Percentiles rank a stretch among this genome's conserved stretches.
Evolutionary conservation across 2,329 filamentous ascomycete genomes (phyloP).

Genomic region (Knoxdaviesia proteae): DNA sequence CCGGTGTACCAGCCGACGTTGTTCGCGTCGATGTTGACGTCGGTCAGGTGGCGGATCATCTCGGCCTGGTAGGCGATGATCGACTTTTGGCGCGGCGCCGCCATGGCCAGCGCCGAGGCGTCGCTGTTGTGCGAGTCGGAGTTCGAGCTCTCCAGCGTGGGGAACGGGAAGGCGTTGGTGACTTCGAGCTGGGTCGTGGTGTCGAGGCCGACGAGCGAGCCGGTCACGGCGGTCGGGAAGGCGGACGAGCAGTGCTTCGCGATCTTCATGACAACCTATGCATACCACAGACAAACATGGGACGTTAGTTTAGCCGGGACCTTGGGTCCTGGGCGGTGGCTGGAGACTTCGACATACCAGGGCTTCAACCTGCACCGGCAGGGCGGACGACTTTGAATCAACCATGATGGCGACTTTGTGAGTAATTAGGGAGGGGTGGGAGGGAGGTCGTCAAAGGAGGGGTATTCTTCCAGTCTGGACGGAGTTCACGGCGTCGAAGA

Average conservation of each 20-base stretch:
- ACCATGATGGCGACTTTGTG: conserved; percentile 23
- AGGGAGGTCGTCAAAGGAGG: too few relatives aligned
- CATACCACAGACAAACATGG: neutral
- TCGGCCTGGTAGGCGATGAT: conserved; percentile 80
- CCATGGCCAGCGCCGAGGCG: conserved; percentile 56
- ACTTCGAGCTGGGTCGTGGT: conserved; percentile 61
- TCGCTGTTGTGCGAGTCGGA: conserved; percentile 57
- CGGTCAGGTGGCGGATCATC: conserved; percentile 90
- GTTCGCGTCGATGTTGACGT: conserved; percentile 97
- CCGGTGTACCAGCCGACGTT: conserved; percentile 98
- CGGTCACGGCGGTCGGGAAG: conserved; percentile 78
- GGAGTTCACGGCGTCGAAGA: too few relatives aligned
- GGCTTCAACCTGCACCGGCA: conserved; percentile 83
- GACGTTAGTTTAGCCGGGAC: neutral
- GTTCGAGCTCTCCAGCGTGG: conserved; percentile 51
- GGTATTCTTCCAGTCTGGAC: too few relatives aligned
- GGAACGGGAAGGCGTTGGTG: conserved; percentile 91
- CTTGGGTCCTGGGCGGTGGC: conserved; percentile 1
- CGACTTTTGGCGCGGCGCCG: conserved; percentile 78
- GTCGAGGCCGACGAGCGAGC: conserved; percentile 87
- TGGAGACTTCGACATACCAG: conserved; percentile 39
- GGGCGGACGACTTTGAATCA: conserved; percentile 45
- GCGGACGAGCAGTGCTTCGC: conserved; percentile 80
- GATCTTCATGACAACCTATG: conserved; percentile 86
- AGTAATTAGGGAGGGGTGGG: conserved; percentile 7